Conservation (phyloP, 129 eudicot species). For the Solidago caesia region DNA sequence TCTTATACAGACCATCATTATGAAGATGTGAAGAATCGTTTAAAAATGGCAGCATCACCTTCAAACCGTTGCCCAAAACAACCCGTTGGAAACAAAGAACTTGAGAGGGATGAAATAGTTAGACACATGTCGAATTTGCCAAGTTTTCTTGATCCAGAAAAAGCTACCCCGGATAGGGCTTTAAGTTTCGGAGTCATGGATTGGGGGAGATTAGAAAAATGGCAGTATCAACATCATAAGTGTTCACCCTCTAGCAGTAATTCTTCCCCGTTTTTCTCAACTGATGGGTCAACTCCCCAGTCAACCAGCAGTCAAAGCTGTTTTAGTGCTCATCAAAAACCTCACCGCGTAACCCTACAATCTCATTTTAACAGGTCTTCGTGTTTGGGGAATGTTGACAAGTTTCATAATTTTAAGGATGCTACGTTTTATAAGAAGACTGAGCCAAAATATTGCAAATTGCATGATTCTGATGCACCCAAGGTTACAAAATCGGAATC, state of each 20-base stretch:
- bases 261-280: constrained; percentile 45
- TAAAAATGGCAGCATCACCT: constrained; percentile 30
- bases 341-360: constrained; percentile 42
- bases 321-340: constrained; percentile 39
- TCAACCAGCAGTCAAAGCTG: constrained; percentile 42
- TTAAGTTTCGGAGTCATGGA: constrained; percentile 83
- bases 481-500: neutral
- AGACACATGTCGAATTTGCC: constrained; percentile 83
- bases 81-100: constrained; percentile 25
- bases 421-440: constrained; percentile 13
- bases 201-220: constrained; percentile 67
- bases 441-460: constrained; percentile 26
- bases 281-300: constrained; percentile 45
- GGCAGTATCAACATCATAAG: constrained; percentile 51
- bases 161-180: constrained; percentile 51
- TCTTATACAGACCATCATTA: constrained; percentile 48
- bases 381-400: constrained; percentile 20
- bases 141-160: constrained; percentile 58
- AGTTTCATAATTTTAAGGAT: constrained; percentile 30
- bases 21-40: constrained; percentile 42
- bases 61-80: constrained; percentile 28
- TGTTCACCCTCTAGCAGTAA: constrained; percentile 50
- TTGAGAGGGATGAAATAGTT: constrained; percentile 59
- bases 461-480: too few relatives aligned
- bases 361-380: constrained; percentile 44